Base-by-base conservation (phyloP, 768 basidiomycete species). In the Lenzites betulinus region DNA sequence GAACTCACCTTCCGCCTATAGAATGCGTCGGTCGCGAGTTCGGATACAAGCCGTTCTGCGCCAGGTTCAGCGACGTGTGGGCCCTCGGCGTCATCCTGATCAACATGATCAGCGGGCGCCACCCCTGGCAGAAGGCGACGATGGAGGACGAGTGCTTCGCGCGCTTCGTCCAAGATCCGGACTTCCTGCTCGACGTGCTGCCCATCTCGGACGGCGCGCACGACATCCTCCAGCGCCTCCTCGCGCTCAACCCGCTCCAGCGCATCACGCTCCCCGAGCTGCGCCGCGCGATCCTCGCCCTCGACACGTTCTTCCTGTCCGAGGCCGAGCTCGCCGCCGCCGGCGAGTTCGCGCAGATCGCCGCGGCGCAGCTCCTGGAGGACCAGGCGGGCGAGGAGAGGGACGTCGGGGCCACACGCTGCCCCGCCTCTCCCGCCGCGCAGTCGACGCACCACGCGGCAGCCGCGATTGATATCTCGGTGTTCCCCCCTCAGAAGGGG, bases 51-150 rank as follows among this genome's bases (percentile, higher is more conserved):
- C 67, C 72, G 65, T 80, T 89, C 75, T 84, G 83, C 35, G 83
- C 87, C 52, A 77, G 79, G 13, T 76, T 81, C 62, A 88, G 83
- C 79, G 88, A 90, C 64, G 79, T 90, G 60, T 90, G 89, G 89
- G 79, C 89, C 5, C 73, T 90, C 26, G 89, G 88, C 22, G 82
- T 96, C 63, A 89, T 96, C 64, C 81, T 96, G 56, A 81, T 89
- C 65, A 95, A 93, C 73, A 83, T 96, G 77, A 84, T 90, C 49
- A 86, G 86, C 59, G 87, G 78, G 2, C 77, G 79, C 54, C 81
- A 80, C 65, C 83, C 82, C 26, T 86, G 85, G 85, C 69, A 73
- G 46, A 73, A 75, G 58, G 81, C 85, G 15, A 75, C 73, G 76
- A 78, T 65, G 69, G 78, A 60, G 7, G 83, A 84, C 71, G 71